Evolutionary conservation across 164 flowering plant genomes (phyloP).

Genomic region (Aristolochia fimbriata): DNA sequence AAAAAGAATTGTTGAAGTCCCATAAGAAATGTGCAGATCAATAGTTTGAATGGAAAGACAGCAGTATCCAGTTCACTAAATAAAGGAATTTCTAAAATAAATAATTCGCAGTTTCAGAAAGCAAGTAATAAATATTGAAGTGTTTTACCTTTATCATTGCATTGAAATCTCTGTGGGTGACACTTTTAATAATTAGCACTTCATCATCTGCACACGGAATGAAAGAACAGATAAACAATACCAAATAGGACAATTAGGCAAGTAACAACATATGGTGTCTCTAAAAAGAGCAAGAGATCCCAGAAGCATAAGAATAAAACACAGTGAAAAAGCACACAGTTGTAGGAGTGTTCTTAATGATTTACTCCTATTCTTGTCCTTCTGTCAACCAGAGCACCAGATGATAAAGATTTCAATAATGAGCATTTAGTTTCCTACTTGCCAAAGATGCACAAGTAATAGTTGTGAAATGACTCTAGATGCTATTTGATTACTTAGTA

Average conservation of each 20-base stretch:
- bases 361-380: too few species aligned
- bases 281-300: too few species aligned
- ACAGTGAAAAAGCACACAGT: too few species aligned
- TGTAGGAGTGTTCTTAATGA: too few species aligned
- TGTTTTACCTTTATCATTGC: conserved; percentile 78
- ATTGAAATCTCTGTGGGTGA: conserved; percentile 93
- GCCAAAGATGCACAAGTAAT: neutral
- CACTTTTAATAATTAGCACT: conserved; percentile 91
- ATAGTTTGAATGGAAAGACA: neutral
- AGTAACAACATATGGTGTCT: too few species aligned
- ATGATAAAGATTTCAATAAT: too few species aligned
- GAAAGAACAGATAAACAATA: neutral
- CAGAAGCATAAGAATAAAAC: too few species aligned
- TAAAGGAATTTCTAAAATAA: neutral
- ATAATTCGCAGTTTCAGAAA: too few species aligned
- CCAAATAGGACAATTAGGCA: too few species aligned
- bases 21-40: neutral
- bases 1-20: neutral
- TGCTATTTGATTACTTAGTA: too few species aligned
- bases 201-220: conserved; percentile 62
- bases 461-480: too few species aligned
- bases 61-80: neutral
- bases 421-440: neutral
- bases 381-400: too few species aligned
- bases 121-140: neutral